A percentile compares a stretch with the other conserved stretches of the same genome.
Evolutionary conservation across 176 grass and related monocot species (phyloP).

Genomic region (Avena insularis): DNA sequence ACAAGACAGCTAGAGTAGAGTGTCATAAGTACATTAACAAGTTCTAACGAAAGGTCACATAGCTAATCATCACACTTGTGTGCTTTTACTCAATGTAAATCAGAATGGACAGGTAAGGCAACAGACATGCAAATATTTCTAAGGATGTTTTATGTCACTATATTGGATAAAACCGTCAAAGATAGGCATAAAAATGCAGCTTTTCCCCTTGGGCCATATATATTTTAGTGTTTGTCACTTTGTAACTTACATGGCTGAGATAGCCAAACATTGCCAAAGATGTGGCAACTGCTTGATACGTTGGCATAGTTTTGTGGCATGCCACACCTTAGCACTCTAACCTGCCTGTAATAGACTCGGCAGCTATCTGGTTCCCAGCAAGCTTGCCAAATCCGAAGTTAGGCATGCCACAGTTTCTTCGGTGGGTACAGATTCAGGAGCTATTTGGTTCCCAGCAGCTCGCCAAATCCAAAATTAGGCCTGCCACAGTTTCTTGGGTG

Average conservation of each 20-base stretch:
- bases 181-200: background rate
- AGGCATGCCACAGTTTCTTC: background rate
- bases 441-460: no score
- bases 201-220: background rate
- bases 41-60: background rate
- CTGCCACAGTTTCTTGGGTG: background rate
- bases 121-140: background rate
- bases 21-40: background rate
- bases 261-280: background rate
- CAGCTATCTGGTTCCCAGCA: background rate
- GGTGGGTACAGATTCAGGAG: no score
- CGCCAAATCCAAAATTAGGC: background rate
- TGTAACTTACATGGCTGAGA: background rate
- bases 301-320: background rate
- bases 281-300: background rate
- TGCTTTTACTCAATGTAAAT: constrained; percentile 4
- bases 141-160: background rate
- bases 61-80: background rate
- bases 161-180: background rate
- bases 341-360: background rate
- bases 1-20: background rate
- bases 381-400: background rate
- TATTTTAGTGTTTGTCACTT: background rate
- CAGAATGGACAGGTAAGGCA: background rate
- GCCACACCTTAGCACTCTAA: background rate